Base-by-base conservation (phyloP, 768 basidiomycete genomes). In the Panaeolus papilionaceus region DNA sequence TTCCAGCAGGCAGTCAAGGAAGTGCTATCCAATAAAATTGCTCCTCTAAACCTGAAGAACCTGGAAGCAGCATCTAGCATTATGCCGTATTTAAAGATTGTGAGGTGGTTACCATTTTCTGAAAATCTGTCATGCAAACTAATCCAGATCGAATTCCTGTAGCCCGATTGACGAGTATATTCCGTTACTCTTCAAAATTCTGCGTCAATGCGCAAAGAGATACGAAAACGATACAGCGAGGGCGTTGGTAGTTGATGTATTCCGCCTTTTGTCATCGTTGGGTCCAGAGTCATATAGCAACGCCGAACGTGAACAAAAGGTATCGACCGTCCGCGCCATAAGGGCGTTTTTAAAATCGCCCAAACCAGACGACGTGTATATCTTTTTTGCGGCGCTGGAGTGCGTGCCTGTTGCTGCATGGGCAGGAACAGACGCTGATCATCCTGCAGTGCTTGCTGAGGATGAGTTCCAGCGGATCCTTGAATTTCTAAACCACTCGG, bases 381-480 rank as follows among this genome's bases (percentile, higher is more conserved):
- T 90, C 6, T 93, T 94, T 71, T 73, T 95, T 11, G 79, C 83
- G 1, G 93, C 92, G 69, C 74, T 95, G 62, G 80, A 84, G 45
- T 86, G 82, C 45, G 69, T 93, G 12, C 84, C 89, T 70, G 83
- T 87, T 6, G 75, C 74, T 20, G 69, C 87, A 23, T 95, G 93
- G 93, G 90, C 92, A 7, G 93, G 92, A 12, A 88, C 84, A 9
- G 78, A 75, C 7, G 75, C 82, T 3, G 82, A 83, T 5, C 76
- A 84, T 20, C 82, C 84, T 40, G 80, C 88, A 1, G 78, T 87
- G 9, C 76, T 94, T 58, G 89, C 92, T n/a, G 86, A 81, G 64
- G 86, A 85, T 84, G 93, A 94, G 64, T 92, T 95, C 44, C 89
- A 89, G 63, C 80, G 81, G 39, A 81, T 94, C 23, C 91, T 95